Percentiles rank a stretch among this genome's conserved stretches.
phyloP scores from a whole-genome alignment of 1,284 basidiomycete genomes.

The Cryptococcus neoformans region DNA sequence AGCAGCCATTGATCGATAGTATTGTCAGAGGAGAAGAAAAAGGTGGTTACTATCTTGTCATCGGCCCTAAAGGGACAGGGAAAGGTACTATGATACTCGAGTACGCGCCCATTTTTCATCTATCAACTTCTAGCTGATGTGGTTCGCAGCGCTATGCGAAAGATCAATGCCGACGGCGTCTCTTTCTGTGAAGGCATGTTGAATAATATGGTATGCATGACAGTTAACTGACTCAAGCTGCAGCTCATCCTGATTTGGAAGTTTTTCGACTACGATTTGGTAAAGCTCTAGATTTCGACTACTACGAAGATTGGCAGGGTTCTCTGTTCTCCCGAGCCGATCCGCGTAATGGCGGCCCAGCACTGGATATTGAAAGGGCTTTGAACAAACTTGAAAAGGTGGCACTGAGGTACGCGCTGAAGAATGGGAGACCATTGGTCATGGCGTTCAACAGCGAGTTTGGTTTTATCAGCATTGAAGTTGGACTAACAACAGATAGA shows the following conservation, averaged over 20 bases:
- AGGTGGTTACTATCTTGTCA: slow-evolving; percentile 70
- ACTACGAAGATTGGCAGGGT: slow-evolving; percentile 65
- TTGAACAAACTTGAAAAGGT: slow-evolving; percentile 84
- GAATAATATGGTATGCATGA: background rate
- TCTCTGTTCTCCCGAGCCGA: slow-evolving; percentile 70
- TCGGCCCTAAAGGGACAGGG: slow-evolving; percentile 70
- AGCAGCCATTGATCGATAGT: slow-evolving; percentile 70
- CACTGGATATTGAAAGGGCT: slow-evolving; percentile 78
- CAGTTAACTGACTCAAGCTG: slow-evolving; percentile 38
- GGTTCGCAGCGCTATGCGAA: slow-evolving; percentile 59
- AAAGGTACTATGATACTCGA: slow-evolving; percentile 80
- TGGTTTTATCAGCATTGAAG: background rate
- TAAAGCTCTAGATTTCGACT: slow-evolving; percentile 58
- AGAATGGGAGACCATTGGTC: slow-evolving; percentile 65
- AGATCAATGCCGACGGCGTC: slow-evolving; percentile 64
- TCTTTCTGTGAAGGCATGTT: slow-evolving; percentile 47
- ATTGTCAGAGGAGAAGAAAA: slow-evolving; percentile 70
- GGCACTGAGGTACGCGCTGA: slow-evolving; percentile 60
- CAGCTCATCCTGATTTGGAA: slow-evolving; percentile 63
- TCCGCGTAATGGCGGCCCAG: slow-evolving; percentile 76
- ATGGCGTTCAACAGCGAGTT: slow-evolving; percentile 62
- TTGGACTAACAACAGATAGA: slow-evolving; percentile 28
- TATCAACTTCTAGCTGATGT: background rate
- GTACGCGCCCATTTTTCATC: slow-evolving; percentile 18
- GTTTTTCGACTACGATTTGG: slow-evolving; percentile 78